phyloP scores from a whole-genome alignment of 2,329 filamentous ascomycete genomes.

The Anisogramma anomala region DNA sequence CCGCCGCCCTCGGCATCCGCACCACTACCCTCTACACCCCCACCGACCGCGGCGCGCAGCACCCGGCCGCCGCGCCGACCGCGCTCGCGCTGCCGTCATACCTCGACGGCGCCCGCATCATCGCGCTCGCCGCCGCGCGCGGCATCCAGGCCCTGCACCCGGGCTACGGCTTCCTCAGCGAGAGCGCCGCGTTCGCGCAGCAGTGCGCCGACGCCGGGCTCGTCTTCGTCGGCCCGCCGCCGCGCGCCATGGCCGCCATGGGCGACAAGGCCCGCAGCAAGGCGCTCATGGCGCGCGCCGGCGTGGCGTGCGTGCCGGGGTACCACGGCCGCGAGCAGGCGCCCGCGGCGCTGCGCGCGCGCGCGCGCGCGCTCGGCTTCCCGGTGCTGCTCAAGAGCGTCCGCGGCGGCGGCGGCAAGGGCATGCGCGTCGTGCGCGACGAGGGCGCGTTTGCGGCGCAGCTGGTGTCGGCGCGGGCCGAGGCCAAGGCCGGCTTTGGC shows the following conservation, averaged over 20 bases:
- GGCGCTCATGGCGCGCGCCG: conserved; percentile 92
- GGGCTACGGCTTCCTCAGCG: conserved; percentile 89
- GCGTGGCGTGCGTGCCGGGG: conserved; percentile 89
- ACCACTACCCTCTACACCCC: conserved; percentile 95
- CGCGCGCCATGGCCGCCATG: conserved; percentile 75
- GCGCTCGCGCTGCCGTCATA: conserved; percentile 81
- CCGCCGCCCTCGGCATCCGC: conserved; percentile 74
- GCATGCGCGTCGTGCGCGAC: conserved; percentile 62
- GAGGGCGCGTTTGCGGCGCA: conserved; percentile 60
- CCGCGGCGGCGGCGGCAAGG: conserved; percentile 72
- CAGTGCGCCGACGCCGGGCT: conserved; percentile 83
- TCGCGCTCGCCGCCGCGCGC: conserved; percentile 72
- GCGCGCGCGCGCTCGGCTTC: conserved; percentile 60
- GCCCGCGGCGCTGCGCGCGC: conserved; percentile 43
- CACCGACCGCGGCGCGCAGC: conserved; percentile 75
- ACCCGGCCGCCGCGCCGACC: conserved; percentile 74
- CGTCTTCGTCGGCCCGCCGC: conserved; percentile 86
- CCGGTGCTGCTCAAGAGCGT: conserved; percentile 72
- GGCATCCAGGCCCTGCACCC: conserved; percentile 89
- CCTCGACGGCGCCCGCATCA: conserved; percentile 86
- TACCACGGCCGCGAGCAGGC: conserved; percentile 86
- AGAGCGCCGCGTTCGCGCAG: conserved; percentile 83
- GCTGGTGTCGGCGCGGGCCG: conserved; percentile 59
- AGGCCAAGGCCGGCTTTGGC: conserved; percentile 70
- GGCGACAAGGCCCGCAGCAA: conserved; percentile 89